Percentiles rank a stretch among this genome's conserved stretches.
These are phyloP conservation scores for Nicotiana paniculata DNA, from an alignment of 257 asterid genomes.

Conservation along the genomic window DNA sequence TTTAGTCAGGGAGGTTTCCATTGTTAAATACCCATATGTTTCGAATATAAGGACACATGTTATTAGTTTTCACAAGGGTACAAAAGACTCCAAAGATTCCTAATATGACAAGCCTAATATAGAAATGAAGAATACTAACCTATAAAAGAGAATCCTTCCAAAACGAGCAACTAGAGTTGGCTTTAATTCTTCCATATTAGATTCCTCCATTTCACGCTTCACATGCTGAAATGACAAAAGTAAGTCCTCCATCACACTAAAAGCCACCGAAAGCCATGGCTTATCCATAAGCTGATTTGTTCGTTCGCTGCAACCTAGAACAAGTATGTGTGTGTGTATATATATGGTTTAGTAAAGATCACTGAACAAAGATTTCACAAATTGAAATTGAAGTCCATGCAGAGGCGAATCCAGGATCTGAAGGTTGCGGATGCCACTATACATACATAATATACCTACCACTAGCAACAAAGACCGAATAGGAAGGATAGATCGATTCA, in stretches of 20 bases:
- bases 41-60: neutral
- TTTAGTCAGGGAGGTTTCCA: neutral
- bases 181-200: constrained; percentile 22
- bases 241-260: constrained; percentile 33
- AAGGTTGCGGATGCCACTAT: too few relatives aligned
- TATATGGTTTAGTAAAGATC: neutral
- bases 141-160: constrained; percentile 36
- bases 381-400: neutral
- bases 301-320: constrained; percentile 11
- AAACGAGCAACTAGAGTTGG: constrained; percentile 32
- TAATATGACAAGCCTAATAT: neutral
- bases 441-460: too few relatives aligned
- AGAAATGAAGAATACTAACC: constrained; percentile 28
- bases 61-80: neutral
- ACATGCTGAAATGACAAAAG: constrained; percentile 29
- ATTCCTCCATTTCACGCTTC: constrained; percentile 19
- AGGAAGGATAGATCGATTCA: too few relatives aligned
- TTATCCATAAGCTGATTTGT: constrained; percentile 9
- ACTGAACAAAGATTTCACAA: neutral
- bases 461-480: too few relatives aligned
- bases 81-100: neutral
- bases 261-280: constrained; percentile 34
- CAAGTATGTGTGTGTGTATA: neutral
- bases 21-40: neutral
- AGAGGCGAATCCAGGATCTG: too few relatives aligned